Conservation (phyloP, 2,329 filamentous ascomycete species). For the Cladosporium sp. region DNA sequence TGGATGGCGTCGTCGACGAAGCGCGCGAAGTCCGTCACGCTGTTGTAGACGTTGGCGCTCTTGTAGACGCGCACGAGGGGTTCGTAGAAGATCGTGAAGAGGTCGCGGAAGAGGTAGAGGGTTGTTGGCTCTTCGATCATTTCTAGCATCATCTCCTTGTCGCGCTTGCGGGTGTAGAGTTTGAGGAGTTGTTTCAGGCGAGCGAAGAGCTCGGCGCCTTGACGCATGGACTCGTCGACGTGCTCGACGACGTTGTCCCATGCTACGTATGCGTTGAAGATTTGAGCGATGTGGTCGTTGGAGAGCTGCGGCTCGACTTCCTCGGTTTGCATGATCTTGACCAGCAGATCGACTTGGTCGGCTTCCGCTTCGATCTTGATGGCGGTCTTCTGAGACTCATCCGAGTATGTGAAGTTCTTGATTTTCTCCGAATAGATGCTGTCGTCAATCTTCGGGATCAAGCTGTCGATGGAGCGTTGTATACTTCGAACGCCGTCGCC, state of each 20-base stretch:
- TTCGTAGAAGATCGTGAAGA: conserved; percentile 99
- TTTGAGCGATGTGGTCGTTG: conserved; percentile 70
- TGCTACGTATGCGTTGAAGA: conserved; percentile 93
- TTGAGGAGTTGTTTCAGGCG: conserved; percentile 94
- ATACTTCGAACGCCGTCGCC: conserved; percentile 85
- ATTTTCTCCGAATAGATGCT: conserved; percentile 75
- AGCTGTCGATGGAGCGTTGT: conserved; percentile 78
- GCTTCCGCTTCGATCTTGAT: conserved; percentile 69
- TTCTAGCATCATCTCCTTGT: conserved; percentile 95
- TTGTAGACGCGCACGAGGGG: conserved; percentile 97
- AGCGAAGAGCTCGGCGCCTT: conserved; percentile 88
- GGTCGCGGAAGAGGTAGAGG: conserved; percentile 87
- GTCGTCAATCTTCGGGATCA: conserved; percentile 77
- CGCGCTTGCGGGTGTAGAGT: conserved; percentile 81
- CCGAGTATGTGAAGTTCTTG: conserved; percentile 69
- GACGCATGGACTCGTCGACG: conserved; percentile 79
- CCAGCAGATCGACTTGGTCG: conserved; percentile 79
- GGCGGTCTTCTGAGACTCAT: conserved; percentile 68
- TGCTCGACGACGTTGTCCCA: conserved; percentile 96
- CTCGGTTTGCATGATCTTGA: conserved; percentile 78
- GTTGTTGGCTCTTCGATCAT: conserved; percentile 98
- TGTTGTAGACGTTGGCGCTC: conserved; percentile 96
- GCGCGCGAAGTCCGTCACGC: conserved; percentile 89
- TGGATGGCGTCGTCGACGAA: conserved; percentile 92
- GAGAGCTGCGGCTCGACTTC: conserved; percentile 67